These are phyloP conservation scores for Hypomontagnella submonticulosa DNA, from an alignment of 495 filamentous ascomycete genomes.

Conservation along the genomic window DNA sequence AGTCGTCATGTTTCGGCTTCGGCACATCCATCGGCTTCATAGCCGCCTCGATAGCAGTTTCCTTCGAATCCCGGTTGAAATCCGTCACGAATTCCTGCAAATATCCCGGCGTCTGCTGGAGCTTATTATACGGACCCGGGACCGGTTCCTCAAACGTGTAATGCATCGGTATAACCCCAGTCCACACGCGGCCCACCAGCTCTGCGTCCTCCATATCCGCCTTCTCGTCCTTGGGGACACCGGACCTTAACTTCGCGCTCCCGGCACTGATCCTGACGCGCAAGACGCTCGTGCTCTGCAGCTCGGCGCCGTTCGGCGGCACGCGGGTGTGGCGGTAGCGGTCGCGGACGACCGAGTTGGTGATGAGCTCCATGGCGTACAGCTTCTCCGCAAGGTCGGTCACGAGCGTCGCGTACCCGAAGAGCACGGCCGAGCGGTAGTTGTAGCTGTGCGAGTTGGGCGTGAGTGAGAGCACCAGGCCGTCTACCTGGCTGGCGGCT, in stretches of 20 bases:
- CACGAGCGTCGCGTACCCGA: constrained; percentile 78
- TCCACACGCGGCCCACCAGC: constrained; percentile 73
- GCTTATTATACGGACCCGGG: constrained; percentile 68
- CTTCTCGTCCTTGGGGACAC: constrained; percentile 74
- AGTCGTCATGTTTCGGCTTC: constrained; percentile 44
- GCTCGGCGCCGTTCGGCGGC: constrained; percentile 79
- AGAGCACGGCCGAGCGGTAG: constrained; percentile 84
- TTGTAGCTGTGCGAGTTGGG: constrained; percentile 87
- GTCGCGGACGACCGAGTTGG: constrained; percentile 73
- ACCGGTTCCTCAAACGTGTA: constrained; percentile 74
- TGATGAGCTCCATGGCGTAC: constrained; percentile 86
- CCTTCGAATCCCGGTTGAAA: constrained; percentile 63
- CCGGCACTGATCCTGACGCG: constrained; percentile 75
- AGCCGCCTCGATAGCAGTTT: constrained; percentile 64
- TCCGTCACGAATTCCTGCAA: constrained; percentile 66
- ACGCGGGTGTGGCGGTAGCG: constrained; percentile 77
- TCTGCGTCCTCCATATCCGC: constrained; percentile 73
- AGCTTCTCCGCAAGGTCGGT: constrained; percentile 75
- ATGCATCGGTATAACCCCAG: constrained; percentile 84
- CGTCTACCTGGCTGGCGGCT: constrained; percentile 73
- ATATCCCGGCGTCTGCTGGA: constrained; percentile 71
- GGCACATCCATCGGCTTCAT: constrained; percentile 42
- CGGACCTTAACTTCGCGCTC: constrained; percentile 80
- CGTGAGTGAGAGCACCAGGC: constrained; percentile 78
- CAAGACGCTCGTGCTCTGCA: constrained; percentile 80